phyloP scores from a whole-genome alignment of 805 yeast species.

The Kodamaea neixiangensis region DNA sequence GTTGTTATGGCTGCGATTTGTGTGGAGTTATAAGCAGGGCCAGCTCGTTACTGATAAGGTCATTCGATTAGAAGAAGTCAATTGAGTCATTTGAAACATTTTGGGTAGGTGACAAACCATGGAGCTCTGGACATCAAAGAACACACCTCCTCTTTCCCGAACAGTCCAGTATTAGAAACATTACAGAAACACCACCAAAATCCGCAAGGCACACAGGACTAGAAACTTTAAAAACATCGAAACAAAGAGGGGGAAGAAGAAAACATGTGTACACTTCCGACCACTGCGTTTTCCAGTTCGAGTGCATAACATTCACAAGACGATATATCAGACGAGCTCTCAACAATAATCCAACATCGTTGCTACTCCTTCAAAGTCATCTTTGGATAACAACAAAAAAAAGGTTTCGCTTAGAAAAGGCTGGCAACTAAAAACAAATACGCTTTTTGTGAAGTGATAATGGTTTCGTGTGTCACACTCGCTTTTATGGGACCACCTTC shows the following conservation, averaged over 20 bases:
- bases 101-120: slow-evolving; percentile 1
- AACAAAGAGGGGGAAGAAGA: slow-evolving; percentile 1
- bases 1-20: neutral
- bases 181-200: neutral
- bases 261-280: neutral
- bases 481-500: neutral
- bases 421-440: neutral
- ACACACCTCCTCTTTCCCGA: slow-evolving; percentile 4
- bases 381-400: neutral
- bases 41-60: neutral
- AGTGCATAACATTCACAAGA: neutral
- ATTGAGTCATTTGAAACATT: neutral
- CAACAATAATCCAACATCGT: neutral
- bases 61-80: neutral
- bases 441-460: neutral
- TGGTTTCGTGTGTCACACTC: neutral
- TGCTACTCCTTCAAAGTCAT: neutral
- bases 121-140: neutral
- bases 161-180: neutral
- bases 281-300: neutral
- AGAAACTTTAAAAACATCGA: neutral
- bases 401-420: neutral
- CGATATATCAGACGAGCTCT: neutral
- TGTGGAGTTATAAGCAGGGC: neutral
- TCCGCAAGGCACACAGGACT: slow-evolving; percentile 3